These are phyloP conservation scores for Imleria badia DNA, from an alignment of 768 basidiomycete genomes.

Conservation along the genomic window DNA sequence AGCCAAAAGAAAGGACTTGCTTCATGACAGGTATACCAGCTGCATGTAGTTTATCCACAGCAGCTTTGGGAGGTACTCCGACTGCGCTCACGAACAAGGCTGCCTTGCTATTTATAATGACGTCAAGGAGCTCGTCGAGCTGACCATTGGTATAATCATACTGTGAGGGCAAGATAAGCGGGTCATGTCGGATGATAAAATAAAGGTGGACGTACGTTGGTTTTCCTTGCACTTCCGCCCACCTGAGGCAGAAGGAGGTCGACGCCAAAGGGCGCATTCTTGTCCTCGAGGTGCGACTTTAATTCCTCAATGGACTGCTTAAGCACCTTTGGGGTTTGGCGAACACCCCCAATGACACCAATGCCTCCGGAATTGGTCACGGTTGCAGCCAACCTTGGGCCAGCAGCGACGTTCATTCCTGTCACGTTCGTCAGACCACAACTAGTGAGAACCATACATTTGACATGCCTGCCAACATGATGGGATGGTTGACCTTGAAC, in stretches of 20 bases:
- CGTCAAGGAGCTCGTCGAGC: slow-evolving; percentile 72
- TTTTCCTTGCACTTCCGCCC: slow-evolving; percentile 80
- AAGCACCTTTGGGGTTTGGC: slow-evolving; percentile 71
- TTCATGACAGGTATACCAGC: slow-evolving; percentile 86
- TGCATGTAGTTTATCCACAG: slow-evolving; percentile 77
- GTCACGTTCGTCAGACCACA: neutral
- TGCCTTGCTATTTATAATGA: slow-evolving; percentile 72
- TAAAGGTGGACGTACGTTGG: slow-evolving; percentile 49
- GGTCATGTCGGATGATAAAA: neutral
- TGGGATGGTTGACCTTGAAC: slow-evolving; percentile 79
- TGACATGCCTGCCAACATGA: slow-evolving; percentile 69
- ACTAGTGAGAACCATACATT: neutral
- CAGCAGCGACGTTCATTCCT: slow-evolving; percentile 83
- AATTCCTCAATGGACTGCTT: slow-evolving; percentile 67
- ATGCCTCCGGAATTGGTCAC: slow-evolving; percentile 92
- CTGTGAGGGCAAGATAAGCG: slow-evolving; percentile 20
- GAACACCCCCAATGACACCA: slow-evolving; percentile 85
- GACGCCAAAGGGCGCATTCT: slow-evolving; percentile 76
- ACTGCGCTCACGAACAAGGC: slow-evolving; percentile 82
- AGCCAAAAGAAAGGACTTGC: slow-evolving; percentile 39
- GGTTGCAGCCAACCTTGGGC: slow-evolving; percentile 79
- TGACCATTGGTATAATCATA: slow-evolving; percentile 80
- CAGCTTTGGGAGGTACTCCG: slow-evolving; percentile 81
- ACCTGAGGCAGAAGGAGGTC: slow-evolving; percentile 83
- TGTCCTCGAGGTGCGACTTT: slow-evolving; percentile 71